Percentiles rank a stretch among this genome's conserved stretches.
These are phyloP conservation scores for Wickerhamiella lipophila DNA, from an alignment of 805 yeast species.

Conservation along the genomic window DNA sequence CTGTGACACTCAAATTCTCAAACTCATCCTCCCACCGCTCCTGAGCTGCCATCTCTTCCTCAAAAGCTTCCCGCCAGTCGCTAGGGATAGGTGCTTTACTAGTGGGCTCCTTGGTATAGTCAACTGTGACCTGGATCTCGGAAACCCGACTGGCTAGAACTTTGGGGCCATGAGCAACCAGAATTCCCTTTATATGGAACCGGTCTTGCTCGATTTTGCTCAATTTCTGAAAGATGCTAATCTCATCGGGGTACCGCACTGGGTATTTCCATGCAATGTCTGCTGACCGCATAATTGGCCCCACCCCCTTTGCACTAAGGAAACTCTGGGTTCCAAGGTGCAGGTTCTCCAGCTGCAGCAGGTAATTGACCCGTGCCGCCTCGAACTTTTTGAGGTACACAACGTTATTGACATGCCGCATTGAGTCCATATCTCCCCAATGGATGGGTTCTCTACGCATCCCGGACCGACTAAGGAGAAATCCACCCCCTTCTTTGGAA, in stretches of 20 bases:
- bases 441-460: conserved; percentile 19
- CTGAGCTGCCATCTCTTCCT: conserved; percentile 10
- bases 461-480: conserved; percentile 16
- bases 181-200: conserved; percentile 23
- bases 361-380: conserved; percentile 24
- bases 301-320: conserved; percentile 21
- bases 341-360: conserved; percentile 13
- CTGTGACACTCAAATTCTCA: neutral
- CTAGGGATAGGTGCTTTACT: conserved; percentile 25
- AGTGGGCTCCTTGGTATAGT: conserved; percentile 22
- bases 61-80: conserved; percentile 17
- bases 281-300: conserved; percentile 26
- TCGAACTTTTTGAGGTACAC: conserved; percentile 27
- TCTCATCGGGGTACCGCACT: conserved; percentile 24
- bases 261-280: conserved; percentile 27
- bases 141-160: conserved; percentile 26
- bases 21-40: conserved; percentile 7
- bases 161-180: conserved; percentile 25
- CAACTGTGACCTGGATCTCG: conserved; percentile 26
- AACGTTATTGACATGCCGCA: conserved; percentile 28
- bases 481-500: conserved; percentile 17
- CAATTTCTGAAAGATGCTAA: conserved; percentile 25
- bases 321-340: conserved; percentile 16
- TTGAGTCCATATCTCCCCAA: conserved; percentile 25
- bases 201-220: conserved; percentile 19